Conservation (phyloP, 2,329 filamentous ascomycete genomes). For the Penicillium sp. region DNA sequence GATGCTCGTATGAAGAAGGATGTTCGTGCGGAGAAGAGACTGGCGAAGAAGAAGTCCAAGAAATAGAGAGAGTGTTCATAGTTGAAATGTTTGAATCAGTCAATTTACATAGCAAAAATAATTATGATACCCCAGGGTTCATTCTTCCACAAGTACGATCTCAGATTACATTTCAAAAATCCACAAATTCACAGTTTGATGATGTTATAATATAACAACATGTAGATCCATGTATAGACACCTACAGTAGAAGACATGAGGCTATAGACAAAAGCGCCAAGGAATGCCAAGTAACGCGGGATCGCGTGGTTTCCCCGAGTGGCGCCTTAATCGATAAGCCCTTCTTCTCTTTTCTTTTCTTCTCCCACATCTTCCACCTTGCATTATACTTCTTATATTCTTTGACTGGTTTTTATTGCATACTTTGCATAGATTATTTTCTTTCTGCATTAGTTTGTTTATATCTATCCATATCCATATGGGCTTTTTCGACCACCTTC, state of each 20-base stretch:
- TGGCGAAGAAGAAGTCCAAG: conserved; percentile 67
- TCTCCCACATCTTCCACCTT: not conserved
- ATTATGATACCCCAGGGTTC: conserved; percentile 19
- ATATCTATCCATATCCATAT: conserved; percentile 27
- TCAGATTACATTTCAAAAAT: not conserved
- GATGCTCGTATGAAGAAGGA: conserved; percentile 97
- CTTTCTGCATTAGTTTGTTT: conserved; percentile 14
- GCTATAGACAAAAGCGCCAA: not conserved
- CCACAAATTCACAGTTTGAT: not conserved
- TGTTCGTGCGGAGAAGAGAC: conserved; percentile 77
- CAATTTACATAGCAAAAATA: conserved; percentile 14
- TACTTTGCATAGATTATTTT: conserved; percentile 9
- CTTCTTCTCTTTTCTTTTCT: conserved; percentile 11
- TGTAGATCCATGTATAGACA: not conserved
- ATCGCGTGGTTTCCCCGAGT: conserved; percentile 21
- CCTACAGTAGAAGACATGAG: not conserved
- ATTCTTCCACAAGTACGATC: conserved; percentile 5
- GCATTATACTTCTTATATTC: not conserved
- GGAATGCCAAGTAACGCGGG: conserved; percentile 3
- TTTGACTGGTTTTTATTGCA: not conserved
- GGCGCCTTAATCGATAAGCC: conserved; percentile 18
- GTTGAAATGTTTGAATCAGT: conserved; percentile 13
- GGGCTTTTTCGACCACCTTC: conserved; percentile 47
- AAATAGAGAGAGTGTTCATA: conserved; percentile 20
- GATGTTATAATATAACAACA: not conserved